Percentiles rank a stretch among this genome's conserved stretches.
These are phyloP conservation scores for Spergularia bocconei DNA, from an alignment of 148 eudicot species.

Conservation along the genomic window DNA sequence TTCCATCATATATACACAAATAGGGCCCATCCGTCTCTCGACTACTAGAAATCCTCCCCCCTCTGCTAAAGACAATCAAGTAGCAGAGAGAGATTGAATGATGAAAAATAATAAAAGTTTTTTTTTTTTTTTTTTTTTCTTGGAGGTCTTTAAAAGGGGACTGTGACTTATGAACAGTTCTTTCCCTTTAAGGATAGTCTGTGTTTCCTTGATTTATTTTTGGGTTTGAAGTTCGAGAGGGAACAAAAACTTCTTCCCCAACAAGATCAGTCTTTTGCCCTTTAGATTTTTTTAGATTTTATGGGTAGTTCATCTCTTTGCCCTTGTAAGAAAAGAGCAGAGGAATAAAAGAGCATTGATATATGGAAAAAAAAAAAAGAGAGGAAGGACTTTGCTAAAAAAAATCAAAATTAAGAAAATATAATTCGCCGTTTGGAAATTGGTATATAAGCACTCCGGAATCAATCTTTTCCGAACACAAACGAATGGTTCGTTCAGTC, in stretches of 20 bases:
- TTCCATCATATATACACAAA: constrained; percentile 13
- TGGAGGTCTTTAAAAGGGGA: constrained; percentile 11
- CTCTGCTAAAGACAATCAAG: constrained; percentile 1
- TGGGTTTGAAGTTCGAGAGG: not conserved
- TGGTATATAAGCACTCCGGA: no score
- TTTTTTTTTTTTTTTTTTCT: not conserved
- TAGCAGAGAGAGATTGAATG: not conserved
- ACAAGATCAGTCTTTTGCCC: not conserved
- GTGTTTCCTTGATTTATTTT: constrained; percentile 14
- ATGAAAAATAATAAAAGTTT: not conserved
- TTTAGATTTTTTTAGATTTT: not conserved
- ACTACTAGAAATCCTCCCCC: not conserved
- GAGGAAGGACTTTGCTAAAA: no score
- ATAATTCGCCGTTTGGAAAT: no score
- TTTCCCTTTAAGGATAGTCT: constrained; percentile 22
- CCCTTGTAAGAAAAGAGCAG: not conserved
- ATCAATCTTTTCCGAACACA: no score
- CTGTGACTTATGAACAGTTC: constrained; percentile 28
- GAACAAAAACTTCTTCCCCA: not conserved
- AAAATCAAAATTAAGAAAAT: no score
- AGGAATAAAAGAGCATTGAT: no score
- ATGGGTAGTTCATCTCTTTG: not conserved
- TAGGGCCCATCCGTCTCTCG: not conserved
- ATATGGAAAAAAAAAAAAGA: no score
- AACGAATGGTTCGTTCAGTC: no score